Conservation (phyloP, 495 filamentous ascomycete genomes). For the Lophium mytilinum region DNA sequence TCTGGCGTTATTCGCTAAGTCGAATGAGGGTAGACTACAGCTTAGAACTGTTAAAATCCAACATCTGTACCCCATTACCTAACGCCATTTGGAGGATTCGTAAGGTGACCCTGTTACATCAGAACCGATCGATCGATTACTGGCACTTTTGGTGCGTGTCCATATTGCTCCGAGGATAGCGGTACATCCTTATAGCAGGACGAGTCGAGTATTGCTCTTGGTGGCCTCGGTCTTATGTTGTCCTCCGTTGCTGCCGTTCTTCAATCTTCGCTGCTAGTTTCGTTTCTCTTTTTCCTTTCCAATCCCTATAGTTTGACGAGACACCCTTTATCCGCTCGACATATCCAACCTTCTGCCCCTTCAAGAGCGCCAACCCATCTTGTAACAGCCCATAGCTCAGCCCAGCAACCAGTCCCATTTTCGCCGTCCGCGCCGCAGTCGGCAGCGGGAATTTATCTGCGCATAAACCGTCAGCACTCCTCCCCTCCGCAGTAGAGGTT, state of each 20-base stretch:
- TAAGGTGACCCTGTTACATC: too few species aligned
- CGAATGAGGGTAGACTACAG: too few species aligned
- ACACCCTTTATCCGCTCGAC: slow-evolving; percentile 39
- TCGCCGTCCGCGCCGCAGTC: slow-evolving; percentile 77
- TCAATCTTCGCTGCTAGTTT: neutral
- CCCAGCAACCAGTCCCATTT: slow-evolving; percentile 68
- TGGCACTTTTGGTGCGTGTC: too few species aligned
- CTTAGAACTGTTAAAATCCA: too few species aligned
- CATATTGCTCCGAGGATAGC: too few species aligned
- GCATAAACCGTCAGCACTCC: neutral
- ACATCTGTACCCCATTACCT: too few species aligned
- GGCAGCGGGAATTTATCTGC: slow-evolving; percentile 72
- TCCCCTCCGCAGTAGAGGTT: too few species aligned
- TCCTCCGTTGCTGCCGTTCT: neutral
- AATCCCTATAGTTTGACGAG: neutral
- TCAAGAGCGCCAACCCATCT: slow-evolving; percentile 54
- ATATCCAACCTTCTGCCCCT: slow-evolving; percentile 64
- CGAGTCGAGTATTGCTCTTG: too few species aligned
- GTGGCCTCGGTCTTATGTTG: neutral
- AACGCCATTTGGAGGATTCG: too few species aligned
- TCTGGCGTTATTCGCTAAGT: too few species aligned
- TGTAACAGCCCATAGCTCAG: slow-evolving; percentile 72
- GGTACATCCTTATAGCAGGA: too few species aligned
- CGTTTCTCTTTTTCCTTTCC: neutral
- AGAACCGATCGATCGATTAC: too few species aligned